phyloP scores from a whole-genome alignment of 176 grass and related monocot species.

The Aegilops tauschii region DNA sequence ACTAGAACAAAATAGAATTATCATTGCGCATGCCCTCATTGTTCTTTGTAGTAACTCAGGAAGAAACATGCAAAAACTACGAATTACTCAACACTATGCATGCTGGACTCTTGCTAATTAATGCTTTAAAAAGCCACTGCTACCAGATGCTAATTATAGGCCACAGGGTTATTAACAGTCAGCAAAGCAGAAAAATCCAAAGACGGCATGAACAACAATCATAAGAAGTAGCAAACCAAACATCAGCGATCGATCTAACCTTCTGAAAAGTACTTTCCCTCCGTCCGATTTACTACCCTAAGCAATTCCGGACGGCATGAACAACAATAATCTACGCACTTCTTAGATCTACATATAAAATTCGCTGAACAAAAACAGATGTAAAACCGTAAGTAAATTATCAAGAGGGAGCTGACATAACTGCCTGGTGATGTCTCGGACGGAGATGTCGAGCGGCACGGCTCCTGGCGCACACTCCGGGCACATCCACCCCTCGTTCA shows the following conservation, averaged over 20 bases:
- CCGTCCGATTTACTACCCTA: too few relatives aligned
- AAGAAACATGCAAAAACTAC: background rate
- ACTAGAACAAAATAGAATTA: conserved; percentile 4
- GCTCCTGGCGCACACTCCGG: conserved; percentile 63
- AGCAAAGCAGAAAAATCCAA: conserved; percentile 7
- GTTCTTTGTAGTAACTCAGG: background rate
- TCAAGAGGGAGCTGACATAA: conserved; percentile 24
- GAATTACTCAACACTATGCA: background rate
- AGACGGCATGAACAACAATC: background rate
- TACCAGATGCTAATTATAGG: background rate
- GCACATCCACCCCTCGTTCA: conserved; percentile 81
- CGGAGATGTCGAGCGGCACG: background rate
- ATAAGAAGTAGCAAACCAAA: too few relatives aligned
- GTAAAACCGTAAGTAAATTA: background rate
- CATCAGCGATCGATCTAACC: too few relatives aligned
- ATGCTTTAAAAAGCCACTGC: background rate
- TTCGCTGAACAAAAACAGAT: background rate
- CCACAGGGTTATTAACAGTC: background rate
- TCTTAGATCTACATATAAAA: background rate
- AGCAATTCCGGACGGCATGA: too few relatives aligned
- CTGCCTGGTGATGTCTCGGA: conserved; percentile 44
- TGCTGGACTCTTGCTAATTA: too few relatives aligned
- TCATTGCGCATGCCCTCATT: background rate
- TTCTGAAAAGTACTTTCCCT: too few relatives aligned
- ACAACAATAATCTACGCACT: background rate